Evolutionary conservation across 108 stramenopile genomes (phyloP).

Genomic region (Cyclostephanos tholiformis): DNA sequence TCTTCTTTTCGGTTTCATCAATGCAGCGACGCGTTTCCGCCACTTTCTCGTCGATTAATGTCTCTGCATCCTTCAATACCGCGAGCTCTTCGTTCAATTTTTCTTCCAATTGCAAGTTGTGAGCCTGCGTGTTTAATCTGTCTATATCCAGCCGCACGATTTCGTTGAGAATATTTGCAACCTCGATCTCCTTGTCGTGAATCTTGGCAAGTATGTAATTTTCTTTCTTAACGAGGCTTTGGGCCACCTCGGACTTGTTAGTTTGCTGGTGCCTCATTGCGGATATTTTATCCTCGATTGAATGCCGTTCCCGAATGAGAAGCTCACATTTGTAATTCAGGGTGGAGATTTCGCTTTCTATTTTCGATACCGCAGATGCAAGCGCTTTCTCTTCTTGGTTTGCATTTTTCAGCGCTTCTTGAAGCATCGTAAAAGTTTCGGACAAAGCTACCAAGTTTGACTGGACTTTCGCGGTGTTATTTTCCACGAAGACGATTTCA

Average conservation of each 20-base stretch:
- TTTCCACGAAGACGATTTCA: constrained; percentile 58
- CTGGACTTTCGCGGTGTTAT: constrained; percentile 52
- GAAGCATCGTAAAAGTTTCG: constrained; percentile 57
- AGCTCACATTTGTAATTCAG: constrained; percentile 56
- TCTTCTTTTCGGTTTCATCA: constrained; percentile 89
- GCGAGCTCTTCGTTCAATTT: constrained; percentile 42
- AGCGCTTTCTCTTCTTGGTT: constrained; percentile 65
- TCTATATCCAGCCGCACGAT: constrained; percentile 74
- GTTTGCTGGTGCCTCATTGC: constrained; percentile 47
- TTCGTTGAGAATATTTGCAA: constrained; percentile 67
- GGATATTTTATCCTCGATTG: constrained; percentile 41
- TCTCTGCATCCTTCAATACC: constrained; percentile 56
- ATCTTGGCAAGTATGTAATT: constrained; percentile 48
- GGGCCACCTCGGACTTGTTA: constrained; percentile 73
- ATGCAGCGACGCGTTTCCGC: constrained; percentile 79
- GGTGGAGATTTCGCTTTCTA: constrained; percentile 31
- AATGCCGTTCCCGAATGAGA: constrained; percentile 73
- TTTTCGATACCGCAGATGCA: constrained; percentile 20
- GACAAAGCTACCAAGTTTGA: constrained; percentile 39
- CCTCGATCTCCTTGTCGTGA: constrained; percentile 67
- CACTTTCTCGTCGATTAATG: constrained; percentile 69
- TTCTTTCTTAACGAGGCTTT: constrained; percentile 59
- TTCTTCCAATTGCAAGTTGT: constrained; percentile 69
- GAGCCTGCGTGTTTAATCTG: constrained; percentile 67
- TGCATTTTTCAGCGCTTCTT: constrained; percentile 59